Evolutionary conservation across 305 asterid species (phyloP).

Genomic region (Fraxinus ornus): DNA sequence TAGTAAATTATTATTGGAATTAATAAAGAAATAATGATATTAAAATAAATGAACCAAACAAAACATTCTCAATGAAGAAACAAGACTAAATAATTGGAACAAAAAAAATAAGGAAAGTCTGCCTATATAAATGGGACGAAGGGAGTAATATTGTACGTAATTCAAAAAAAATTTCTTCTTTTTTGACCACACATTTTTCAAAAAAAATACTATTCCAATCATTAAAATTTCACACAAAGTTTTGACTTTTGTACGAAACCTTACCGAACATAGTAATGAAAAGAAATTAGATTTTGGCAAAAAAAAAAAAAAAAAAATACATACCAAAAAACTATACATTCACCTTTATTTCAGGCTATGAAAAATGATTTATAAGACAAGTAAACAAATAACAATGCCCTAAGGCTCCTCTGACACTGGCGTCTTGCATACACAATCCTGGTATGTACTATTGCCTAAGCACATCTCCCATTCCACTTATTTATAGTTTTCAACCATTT

Average conservation of each 20-base stretch:
- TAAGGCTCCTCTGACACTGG: neutral
- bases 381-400: constrained; percentile 4
- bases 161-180: too few species aligned
- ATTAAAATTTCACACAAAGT: too few species aligned
- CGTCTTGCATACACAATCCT: constrained; percentile 18
- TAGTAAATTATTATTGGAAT: too few species aligned
- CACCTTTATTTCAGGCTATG: neutral
- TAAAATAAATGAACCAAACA: too few species aligned
- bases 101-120: too few species aligned
- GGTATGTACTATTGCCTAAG: neutral
- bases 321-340: neutral
- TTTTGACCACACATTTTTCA: too few species aligned
- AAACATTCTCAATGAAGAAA: too few species aligned
- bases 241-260: neutral
- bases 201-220: too few species aligned
- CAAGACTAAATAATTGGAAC: too few species aligned
- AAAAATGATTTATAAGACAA: neutral
- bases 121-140: too few species aligned
- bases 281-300: neutral
- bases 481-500: neutral
- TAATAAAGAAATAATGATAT: too few species aligned
- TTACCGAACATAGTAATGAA: neutral
- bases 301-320: neutral
- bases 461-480: neutral
- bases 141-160: too few species aligned